These are phyloP conservation scores for Hymenoscyphus linearis DNA, from an alignment of 2,329 filamentous ascomycete species.

Conservation along the genomic window DNA sequence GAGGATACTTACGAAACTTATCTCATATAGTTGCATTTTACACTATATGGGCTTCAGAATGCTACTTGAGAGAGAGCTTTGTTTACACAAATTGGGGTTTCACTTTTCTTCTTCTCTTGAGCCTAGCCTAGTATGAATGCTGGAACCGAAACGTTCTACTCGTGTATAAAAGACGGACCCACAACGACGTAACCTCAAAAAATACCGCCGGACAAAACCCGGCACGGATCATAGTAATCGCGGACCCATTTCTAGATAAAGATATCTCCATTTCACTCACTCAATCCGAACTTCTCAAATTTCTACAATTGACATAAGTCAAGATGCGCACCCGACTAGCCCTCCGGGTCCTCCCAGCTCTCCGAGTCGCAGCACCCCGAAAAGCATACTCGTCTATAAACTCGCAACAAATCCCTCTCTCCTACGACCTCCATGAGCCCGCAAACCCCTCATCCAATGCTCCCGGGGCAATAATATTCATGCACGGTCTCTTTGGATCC, in stretches of 20 bases:
- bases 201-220: background rate
- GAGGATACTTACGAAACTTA: no score
- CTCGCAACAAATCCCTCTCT: constrained; percentile 36
- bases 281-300: background rate
- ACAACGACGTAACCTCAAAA: background rate
- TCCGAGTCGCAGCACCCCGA: background rate
- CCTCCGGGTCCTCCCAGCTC: constrained; percentile 1
- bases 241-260: background rate
- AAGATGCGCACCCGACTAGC: constrained; percentile 4
- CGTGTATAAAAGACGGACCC: no score
- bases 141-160: no score
- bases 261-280: background rate
- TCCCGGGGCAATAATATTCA: constrained; percentile 68
- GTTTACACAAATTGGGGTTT: no score
- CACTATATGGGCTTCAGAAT: no score
- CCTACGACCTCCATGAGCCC: constrained; percentile 65
- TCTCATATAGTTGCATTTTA: no score
- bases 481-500: constrained; percentile 91
- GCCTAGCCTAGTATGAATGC: no score
- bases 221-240: background rate
- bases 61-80: no score
- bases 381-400: constrained; percentile 14
- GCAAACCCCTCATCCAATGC: constrained; percentile 39
- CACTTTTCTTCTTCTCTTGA: no score
- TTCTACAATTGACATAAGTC: background rate